Conservation (phyloP, 805 yeast genomes). For the Candida incommunis region DNA sequence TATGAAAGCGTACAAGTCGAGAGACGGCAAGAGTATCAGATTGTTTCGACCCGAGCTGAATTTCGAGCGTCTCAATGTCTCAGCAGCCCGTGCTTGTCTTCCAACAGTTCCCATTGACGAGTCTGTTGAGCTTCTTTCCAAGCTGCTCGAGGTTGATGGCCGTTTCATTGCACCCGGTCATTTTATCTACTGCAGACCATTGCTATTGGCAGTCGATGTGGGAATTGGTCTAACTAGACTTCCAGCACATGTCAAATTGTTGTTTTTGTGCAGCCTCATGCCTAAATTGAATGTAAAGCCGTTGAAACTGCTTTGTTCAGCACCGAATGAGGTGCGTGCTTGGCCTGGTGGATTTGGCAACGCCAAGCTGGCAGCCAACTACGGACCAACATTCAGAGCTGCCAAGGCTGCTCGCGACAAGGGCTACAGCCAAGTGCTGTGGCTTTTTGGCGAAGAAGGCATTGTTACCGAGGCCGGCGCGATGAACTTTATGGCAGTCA, state of each 20-base stretch:
- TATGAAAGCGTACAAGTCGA: conserved; percentile 52
- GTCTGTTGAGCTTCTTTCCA: conserved; percentile 28
- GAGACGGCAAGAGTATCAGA: conserved; percentile 10
- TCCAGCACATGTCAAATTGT: conserved; percentile 31
- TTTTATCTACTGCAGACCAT: conserved; percentile 33
- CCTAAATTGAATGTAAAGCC: conserved; percentile 34
- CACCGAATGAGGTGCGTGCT: conserved; percentile 34
- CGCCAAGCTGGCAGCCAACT: conserved; percentile 41
- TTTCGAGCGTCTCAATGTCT: conserved; percentile 34
- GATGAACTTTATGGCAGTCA: conserved; percentile 36
- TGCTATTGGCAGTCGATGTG: conserved; percentile 35
- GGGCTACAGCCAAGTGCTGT: conserved; percentile 38
- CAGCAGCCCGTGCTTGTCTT: conserved; percentile 34
- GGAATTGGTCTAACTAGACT: conserved; percentile 32
- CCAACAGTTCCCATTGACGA: conserved; percentile 34
- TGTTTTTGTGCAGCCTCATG: conserved; percentile 31
- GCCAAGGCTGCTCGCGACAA: conserved; percentile 30
- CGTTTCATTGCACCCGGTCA: conserved; percentile 31
- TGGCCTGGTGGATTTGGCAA: conserved; percentile 46
- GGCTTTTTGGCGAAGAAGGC: conserved; percentile 39
- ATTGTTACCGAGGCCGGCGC: conserved; percentile 42
- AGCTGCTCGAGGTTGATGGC: conserved; percentile 29
- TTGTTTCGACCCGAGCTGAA: conserved; percentile 33
- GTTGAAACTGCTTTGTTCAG: conserved; percentile 36
- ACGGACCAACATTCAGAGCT: conserved; percentile 37